Evolutionary conservation across 2,329 filamentous ascomycete genomes (phyloP).

Genomic region (Coniochaeta sp.): DNA sequence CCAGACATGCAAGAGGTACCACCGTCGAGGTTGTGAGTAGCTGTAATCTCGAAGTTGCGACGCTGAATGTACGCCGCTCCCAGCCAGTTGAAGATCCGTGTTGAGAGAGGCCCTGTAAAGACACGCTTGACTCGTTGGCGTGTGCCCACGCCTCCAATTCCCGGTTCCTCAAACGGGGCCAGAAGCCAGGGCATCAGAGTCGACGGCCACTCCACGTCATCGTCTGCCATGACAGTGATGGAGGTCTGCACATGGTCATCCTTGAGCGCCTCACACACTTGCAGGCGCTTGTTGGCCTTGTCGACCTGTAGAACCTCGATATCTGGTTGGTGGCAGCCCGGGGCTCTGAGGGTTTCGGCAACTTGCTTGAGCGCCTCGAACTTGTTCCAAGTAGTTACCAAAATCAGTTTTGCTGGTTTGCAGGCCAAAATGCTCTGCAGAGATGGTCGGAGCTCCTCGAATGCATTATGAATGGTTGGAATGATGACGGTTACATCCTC

Average conservation of each 20-base stretch:
- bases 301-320: constrained; percentile 69
- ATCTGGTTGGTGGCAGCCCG: constrained; percentile 34
- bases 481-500: constrained; percentile 91
- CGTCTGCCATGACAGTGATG: constrained; percentile 89
- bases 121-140: constrained; percentile 78
- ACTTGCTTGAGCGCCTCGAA: constrained; percentile 60
- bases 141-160: constrained; percentile 85
- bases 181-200: constrained; percentile 87
- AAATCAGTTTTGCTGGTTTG: constrained; percentile 63
- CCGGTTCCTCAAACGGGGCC: constrained; percentile 78
- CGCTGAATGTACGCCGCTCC: constrained; percentile 88
- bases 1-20: constrained; percentile 96
- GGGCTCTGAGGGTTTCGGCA: constrained; percentile 44
- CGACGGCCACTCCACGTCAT: constrained; percentile 87
- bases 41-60: constrained; percentile 93
- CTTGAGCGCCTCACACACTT: constrained; percentile 82
- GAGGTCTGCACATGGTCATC: constrained; percentile 64
- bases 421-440: constrained; percentile 69
- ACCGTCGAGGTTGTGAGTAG: constrained; percentile 89
- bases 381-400: constrained; percentile 83
- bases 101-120: constrained; percentile 48
- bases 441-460: constrained; percentile 75
- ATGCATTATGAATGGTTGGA: constrained; percentile 82
- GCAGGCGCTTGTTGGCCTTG: constrained; percentile 91
- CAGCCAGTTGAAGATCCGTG: constrained; percentile 76